A percentile compares a stretch with the other conserved stretches of the same genome.
Evolutionary conservation across 1,139 yeast genomes (phyloP).

Genomic region (Diutina pseudorugosa): DNA sequence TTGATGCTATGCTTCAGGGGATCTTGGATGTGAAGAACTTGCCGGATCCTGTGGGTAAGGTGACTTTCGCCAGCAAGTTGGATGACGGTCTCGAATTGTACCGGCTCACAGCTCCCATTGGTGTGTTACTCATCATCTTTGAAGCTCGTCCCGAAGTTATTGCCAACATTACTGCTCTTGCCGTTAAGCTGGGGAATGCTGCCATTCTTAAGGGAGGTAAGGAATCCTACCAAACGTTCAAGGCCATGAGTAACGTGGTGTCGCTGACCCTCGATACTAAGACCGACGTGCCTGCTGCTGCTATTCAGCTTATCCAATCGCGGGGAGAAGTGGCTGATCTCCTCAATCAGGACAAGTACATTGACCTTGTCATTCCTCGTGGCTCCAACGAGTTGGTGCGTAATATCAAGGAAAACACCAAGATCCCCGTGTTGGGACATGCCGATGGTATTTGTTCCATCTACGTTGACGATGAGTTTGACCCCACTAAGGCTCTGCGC

Average conservation of each 20-base stretch:
- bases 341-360: constrained; percentile 73
- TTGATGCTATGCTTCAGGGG: constrained; percentile 90
- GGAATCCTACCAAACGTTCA: constrained; percentile 77
- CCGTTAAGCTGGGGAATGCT: constrained; percentile 90
- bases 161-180: constrained; percentile 92
- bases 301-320: constrained; percentile 78
- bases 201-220: constrained; percentile 97
- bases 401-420: constrained; percentile 72
- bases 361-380: constrained; percentile 92
- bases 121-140: constrained; percentile 83
- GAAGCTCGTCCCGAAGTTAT: constrained; percentile 98
- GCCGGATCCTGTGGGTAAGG: constrained; percentile 83
- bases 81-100: constrained; percentile 80
- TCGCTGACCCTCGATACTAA: constrained; percentile 41
- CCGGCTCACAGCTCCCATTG: constrained; percentile 86
- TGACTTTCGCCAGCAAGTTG: constrained; percentile 68
- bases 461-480: constrained; percentile 68
- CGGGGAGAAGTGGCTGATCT: constrained; percentile 84
- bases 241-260: constrained; percentile 67
- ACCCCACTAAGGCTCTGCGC: constrained; percentile 59
- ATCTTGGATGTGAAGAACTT: constrained; percentile 80
- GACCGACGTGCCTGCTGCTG: constrained; percentile 63
- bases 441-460: constrained; percentile 96
- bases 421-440: constrained; percentile 95
- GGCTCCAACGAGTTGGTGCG: constrained; percentile 90